Evolutionary conservation across 257 asterid genomes (phyloP), one percentile per base, ranked within the genome.

Genomic region (Haberlea rhodopensis): DNA sequence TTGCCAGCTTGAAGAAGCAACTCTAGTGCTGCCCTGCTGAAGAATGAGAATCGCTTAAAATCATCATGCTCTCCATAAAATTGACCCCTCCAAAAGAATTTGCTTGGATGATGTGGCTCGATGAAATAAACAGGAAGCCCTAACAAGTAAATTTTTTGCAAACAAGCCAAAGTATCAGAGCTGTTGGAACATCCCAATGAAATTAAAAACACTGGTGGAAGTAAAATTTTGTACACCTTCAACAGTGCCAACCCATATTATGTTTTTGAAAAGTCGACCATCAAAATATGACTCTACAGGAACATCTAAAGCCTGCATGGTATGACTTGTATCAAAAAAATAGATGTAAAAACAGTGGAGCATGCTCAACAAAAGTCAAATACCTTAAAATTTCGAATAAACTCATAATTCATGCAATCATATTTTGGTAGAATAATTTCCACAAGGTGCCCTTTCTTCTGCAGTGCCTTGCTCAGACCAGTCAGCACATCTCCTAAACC

Each of bases 1-100:
- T 94, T 94, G 63, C 90, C 97, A 76, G 91, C 86, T 78, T 85
- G 99, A 74, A 75, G 84, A 76, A 94, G 58, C 55, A 94, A 77
- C 82, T 94, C 99, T 70, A 94, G 99, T 75, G 99, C 99, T 37
- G 91, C 99, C 87, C 99, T 81, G 84, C 99, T 94, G 75, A 94
- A 94, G 89, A 77, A 89, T 71, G 99, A 94, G 82, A 94, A 94
- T 76, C 99, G 80, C 82, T 84, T 89, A 79, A 94, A 94, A 84
- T 94, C 99, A 48, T 94, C 99, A 37, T 54, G 62, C 79, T 92
- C 97, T 51, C 99, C 99, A 78, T 92, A 92, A 61, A 80, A 68
- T 68, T 92, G 95, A 73, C 94, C 94, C 75, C 99, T 89, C 96
- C 94, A 84, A 81, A 92, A 92, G 84, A 92, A 87, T 58, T 83